These are phyloP conservation scores for Aureobasidium subglaciale DNA, from an alignment of 2,329 filamentous ascomycete genomes.

Conservation along the genomic window DNA sequence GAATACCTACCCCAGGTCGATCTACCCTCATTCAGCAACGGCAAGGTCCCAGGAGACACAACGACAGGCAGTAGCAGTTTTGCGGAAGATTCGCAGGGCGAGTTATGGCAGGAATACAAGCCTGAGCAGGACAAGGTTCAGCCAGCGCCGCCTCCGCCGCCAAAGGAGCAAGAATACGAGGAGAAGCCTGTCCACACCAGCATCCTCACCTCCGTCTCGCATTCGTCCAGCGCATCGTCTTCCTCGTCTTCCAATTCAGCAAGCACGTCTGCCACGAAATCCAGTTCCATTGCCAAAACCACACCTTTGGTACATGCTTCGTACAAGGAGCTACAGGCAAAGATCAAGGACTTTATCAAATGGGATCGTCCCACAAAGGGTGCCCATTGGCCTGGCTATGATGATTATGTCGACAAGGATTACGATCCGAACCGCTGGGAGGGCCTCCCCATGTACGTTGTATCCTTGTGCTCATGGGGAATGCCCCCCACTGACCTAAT, in stretches of 20 bases:
- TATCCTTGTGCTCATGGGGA: no score
- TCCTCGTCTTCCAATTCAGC: not conserved
- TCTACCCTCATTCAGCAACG: constrained; percentile 12
- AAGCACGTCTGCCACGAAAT: constrained; percentile 2
- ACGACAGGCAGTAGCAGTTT: constrained; percentile 7
- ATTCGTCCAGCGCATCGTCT: not conserved
- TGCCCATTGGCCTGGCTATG: constrained; percentile 40
- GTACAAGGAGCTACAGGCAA: constrained; percentile 21
- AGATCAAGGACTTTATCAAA: constrained; percentile 36
- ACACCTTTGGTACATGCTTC: constrained; percentile 15
- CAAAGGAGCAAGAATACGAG: constrained; percentile 10
- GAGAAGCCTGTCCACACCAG: not conserved
- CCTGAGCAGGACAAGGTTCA: constrained; percentile 5
- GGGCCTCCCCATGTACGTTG: constrained; percentile 27
- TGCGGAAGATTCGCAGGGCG: not conserved
- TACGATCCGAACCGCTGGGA: constrained; percentile 46
- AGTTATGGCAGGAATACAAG: constrained; percentile 9
- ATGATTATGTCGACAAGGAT: constrained; percentile 34
- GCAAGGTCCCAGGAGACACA: not conserved
- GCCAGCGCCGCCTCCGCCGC: not conserved
- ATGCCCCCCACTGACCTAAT: not conserved
- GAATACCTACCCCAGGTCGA: constrained; percentile 21
- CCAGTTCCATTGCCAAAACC: not conserved
- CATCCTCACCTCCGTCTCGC: not conserved
- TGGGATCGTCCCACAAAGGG: constrained; percentile 33